Conservation (phyloP, 768 basidiomycete genomes). For the Hydnum rufescens region DNA sequence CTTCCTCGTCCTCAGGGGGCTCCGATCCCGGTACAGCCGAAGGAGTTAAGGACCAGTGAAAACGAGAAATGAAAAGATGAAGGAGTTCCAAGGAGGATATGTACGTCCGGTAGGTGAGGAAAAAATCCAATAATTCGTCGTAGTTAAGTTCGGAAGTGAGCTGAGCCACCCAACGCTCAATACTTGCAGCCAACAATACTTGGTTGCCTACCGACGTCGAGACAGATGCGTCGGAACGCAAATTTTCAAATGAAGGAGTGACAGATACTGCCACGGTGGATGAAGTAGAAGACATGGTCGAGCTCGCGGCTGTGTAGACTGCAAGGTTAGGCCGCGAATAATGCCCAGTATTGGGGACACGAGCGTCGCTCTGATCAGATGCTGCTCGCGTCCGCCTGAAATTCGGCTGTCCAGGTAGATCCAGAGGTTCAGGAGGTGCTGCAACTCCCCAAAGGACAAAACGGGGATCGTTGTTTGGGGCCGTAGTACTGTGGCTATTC, state of each 20-base stretch:
- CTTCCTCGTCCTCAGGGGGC: constrained; percentile 13
- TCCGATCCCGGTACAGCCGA: constrained; percentile 11
- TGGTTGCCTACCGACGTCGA: constrained; percentile 19
- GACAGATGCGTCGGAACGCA: constrained; percentile 9
- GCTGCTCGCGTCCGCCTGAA: constrained; percentile 9
- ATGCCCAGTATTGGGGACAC: too few relatives aligned
- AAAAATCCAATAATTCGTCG: constrained; percentile 74
- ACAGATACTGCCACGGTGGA: background rate
- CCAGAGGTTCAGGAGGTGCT: constrained; percentile 12
- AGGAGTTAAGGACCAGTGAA: constrained; percentile 66
- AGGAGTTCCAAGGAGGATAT: constrained; percentile 61
- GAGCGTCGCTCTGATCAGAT: too few relatives aligned
- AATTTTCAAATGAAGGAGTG: background rate
- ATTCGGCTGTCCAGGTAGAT: constrained; percentile 19
- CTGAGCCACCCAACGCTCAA: constrained; percentile 86
- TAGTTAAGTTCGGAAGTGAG: constrained; percentile 72
- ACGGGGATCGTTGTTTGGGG: constrained; percentile 66
- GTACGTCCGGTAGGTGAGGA: constrained; percentile 81
- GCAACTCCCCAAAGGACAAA: constrained; percentile 73
- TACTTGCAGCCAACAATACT: constrained; percentile 71
- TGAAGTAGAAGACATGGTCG: too few relatives aligned
- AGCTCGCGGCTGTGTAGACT: too few relatives aligned
- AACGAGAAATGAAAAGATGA: constrained; percentile 64
- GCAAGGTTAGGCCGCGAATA: too few relatives aligned
- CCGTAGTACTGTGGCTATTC: constrained; percentile 21